A percentile compares a stretch with the other conserved stretches of the same genome.
Conservation (phyloP, 345 rosid genomes). For the Cardamine chenopodiifolia region DNA sequence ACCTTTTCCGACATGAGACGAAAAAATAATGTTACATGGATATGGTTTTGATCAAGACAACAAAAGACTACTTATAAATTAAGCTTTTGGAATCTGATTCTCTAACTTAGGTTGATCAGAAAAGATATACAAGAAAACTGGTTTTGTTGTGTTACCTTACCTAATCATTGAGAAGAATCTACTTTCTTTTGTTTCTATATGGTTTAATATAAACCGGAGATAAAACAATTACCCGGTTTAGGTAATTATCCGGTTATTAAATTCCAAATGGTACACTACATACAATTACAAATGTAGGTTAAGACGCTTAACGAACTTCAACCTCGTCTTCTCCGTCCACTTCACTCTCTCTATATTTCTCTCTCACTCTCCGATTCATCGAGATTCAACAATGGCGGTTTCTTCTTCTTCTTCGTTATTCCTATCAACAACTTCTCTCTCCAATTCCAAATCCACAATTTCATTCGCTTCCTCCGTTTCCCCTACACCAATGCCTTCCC, state of each 20-base stretch:
- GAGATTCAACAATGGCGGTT: slow-evolving; percentile 55
- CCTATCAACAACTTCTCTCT: slow-evolving; percentile 40
- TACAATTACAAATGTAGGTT: slow-evolving; percentile 42
- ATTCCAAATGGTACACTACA: neutral
- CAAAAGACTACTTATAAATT: neutral
- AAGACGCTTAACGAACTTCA: slow-evolving; percentile 50
- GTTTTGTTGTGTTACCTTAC: slow-evolving; percentile 41
- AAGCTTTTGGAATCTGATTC: slow-evolving; percentile 44
- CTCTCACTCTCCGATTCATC: slow-evolving; percentile 25
- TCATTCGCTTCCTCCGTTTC: slow-evolving; percentile 50
- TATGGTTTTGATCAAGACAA: neutral
- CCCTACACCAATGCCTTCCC: slow-evolving; percentile 30
- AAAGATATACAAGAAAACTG: slow-evolving; percentile 22
- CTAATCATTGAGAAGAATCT: slow-evolving; percentile 38
- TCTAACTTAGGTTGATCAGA: slow-evolving; percentile 27
- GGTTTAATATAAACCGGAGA: slow-evolving; percentile 7
- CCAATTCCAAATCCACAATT: slow-evolving; percentile 45
- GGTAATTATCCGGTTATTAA: slow-evolving; percentile 18
- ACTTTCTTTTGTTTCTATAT: slow-evolving; percentile 19
- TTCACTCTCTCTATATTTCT: slow-evolving; percentile 37
- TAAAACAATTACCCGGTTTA: neutral
- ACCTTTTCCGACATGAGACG: slow-evolving; percentile 43
- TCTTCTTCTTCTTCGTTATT: slow-evolving; percentile 52
- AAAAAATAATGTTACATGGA: neutral
- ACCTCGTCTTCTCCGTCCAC: slow-evolving; percentile 91